Evolutionary conservation across 768 basidiomycete genomes (phyloP).

Genomic region (Paxillus ammoniavirescens): DNA sequence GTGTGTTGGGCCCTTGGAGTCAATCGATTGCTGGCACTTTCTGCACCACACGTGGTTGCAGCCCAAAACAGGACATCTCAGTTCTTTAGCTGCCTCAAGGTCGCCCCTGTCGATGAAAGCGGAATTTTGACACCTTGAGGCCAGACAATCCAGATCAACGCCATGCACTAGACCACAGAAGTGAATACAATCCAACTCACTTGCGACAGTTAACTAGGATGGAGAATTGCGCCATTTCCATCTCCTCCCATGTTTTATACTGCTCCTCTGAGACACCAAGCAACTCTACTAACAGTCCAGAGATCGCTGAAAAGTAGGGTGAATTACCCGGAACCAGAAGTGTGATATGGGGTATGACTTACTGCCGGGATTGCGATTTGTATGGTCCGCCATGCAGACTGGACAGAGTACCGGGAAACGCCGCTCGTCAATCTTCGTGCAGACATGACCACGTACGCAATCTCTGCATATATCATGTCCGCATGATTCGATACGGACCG

Average conservation of each 20-base stretch:
- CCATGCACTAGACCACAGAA: no score
- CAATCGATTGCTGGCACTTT: constrained; percentile 46
- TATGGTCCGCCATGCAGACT: constrained; percentile 41
- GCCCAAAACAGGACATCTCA: constrained; percentile 47
- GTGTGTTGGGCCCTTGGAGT: constrained; percentile 32
- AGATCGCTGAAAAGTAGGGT: constrained; percentile 34
- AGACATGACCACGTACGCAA: constrained; percentile 45
- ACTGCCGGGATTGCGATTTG: constrained; percentile 31
- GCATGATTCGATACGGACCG: constrained; percentile 43
- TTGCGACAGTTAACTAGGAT: constrained; percentile 47
- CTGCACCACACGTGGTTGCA: constrained; percentile 63
- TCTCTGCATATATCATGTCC: constrained; percentile 52
- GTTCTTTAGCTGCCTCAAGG: constrained; percentile 37
- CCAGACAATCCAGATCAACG: neutral
- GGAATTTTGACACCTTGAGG: constrained; percentile 46
- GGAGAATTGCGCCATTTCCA: constrained; percentile 44
- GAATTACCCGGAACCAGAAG: neutral
- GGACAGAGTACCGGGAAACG: constrained; percentile 64
- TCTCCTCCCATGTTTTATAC: constrained; percentile 42
- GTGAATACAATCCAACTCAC: constrained; percentile 30
- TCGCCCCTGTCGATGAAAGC: constrained; percentile 51
- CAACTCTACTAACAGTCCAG: constrained; percentile 34
- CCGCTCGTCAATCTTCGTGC: constrained; percentile 49
- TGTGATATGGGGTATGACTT: neutral
- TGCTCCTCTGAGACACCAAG: constrained; percentile 47